Evolutionary conservation across 2,329 filamentous ascomycete species (phyloP), one percentile per base, ranked within the genome.

Genomic region (Aspergillus calidoustus): DNA sequence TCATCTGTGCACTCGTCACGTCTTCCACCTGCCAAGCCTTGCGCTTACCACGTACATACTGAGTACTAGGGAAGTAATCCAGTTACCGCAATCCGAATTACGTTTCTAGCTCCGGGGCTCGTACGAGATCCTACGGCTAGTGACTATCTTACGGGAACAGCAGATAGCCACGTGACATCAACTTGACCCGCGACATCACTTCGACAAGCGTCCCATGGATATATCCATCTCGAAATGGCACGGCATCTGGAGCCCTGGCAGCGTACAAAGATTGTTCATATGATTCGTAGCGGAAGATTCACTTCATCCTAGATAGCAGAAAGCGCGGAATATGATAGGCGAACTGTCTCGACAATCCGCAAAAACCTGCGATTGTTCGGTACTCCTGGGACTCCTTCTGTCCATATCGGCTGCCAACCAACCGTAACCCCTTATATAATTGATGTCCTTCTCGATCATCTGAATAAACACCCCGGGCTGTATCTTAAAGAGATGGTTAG

Each of bases 231-330:
- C 17, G 19, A 22, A 48, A 48, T 48, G 46, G 46, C 46, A 25
- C 46, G 19, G 19, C 46, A 48, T 19, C 46, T 48, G 23, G 7
- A 48, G 46, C 46, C 46, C 46, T 48, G 46, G 46, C 19, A 13
- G 46, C 49, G 49, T 52, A 52, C 49, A 22, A 52, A 22, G 30
- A 52, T 52, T 23, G n/a, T 52, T 52, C 49, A 52, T 41, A 52
- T 52, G 30, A 52, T 52, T 3, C 49, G 30, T 52, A 52, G 49
- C 30, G 38, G 13, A 46, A 53, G 38, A 61, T 25, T 43, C 28
- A 28, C 31, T 44, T 25, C 34, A n/a, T 25, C 55, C 4, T 31
- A 52, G 44, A 28, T 43, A 51, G 30, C 30, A n/a, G 38, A 22
- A 52, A 52, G 49, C 19, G 49, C 15, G 30, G 49, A 19, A 38